These are phyloP conservation scores for Trypanosomatidae sp. DNA, from an alignment of 208 protist genomes.

Conservation along the genomic window DNA sequence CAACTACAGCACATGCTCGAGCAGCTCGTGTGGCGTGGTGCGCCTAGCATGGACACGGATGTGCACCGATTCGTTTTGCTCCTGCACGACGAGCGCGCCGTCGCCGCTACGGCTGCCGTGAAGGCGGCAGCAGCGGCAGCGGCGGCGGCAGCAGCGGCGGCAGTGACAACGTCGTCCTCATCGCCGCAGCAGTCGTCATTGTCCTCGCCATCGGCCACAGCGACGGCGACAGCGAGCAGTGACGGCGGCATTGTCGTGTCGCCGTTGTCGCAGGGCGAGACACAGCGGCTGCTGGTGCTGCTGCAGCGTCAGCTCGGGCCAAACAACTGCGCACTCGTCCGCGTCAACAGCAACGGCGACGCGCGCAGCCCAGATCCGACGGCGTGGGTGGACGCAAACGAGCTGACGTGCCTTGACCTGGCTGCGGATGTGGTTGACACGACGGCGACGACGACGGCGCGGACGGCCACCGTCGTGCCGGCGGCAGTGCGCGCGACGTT, in stretches of 20 bases:
- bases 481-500: conserved; percentile 17
- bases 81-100: conserved; percentile 61
- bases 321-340: too few species aligned
- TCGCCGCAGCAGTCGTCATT: too few species aligned
- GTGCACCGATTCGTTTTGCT: conserved; percentile 55
- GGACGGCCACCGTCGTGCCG: conserved; percentile 21
- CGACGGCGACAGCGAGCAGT: too few species aligned
- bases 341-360: too few species aligned
- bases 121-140: conserved; percentile 20
- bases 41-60: conserved; percentile 57
- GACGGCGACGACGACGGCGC: conserved; percentile 1
- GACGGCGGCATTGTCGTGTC: too few species aligned
- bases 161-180: conserved; percentile 1
- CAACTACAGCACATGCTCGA: conserved; percentile 20
- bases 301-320: too few species aligned
- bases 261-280: too few species aligned
- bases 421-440: neutral
- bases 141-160: conserved; percentile 2
- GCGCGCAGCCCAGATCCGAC: neutral
- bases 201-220: too few species aligned
- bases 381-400: neutral
- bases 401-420: conserved; percentile 2
- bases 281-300: too few species aligned
- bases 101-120: conserved; percentile 45
- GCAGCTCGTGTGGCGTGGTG: conserved; percentile 15